phyloP scores from a whole-genome alignment of 2,329 filamentous ascomycete species.

The Aspergillus fumigatus region DNA sequence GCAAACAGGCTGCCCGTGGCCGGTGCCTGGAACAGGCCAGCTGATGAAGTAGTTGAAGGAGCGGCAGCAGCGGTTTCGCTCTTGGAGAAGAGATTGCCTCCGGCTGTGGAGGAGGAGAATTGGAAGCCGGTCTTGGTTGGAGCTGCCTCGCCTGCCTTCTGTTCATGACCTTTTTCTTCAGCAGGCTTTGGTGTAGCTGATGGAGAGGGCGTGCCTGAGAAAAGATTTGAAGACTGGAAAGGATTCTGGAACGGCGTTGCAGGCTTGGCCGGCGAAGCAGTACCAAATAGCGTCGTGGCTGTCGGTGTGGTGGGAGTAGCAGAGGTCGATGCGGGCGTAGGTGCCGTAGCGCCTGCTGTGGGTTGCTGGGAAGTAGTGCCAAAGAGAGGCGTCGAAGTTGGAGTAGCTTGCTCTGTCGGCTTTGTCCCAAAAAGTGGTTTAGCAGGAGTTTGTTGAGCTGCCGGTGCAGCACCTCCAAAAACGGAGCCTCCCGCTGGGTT shows the following conservation, averaged over 20 bases:
- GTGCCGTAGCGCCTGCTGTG: slow-evolving; percentile 10
- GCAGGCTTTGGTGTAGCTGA: slow-evolving; percentile 8
- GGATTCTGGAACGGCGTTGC: slow-evolving; percentile 16
- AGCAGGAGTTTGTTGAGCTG: slow-evolving; percentile 15
- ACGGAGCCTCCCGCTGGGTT: slow-evolving; percentile 11
- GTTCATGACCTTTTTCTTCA: slow-evolving; percentile 11
- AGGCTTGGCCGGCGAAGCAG: slow-evolving; percentile 12
- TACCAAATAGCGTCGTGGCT: slow-evolving; percentile 17
- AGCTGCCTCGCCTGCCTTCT: slow-evolving; percentile 9
- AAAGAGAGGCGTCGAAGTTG: slow-evolving; percentile 26
- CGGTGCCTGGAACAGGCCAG: slow-evolving; percentile 15
- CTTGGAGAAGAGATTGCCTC: slow-evolving; percentile 18
- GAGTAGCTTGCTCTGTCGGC: slow-evolving; percentile 13
- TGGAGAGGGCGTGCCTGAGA: slow-evolving; percentile 9
- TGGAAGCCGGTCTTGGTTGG: slow-evolving; percentile 12
- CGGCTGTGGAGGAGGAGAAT: slow-evolving; percentile 8
- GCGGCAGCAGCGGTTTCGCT: slow-evolving; percentile 7
- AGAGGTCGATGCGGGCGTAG: slow-evolving; percentile 9
- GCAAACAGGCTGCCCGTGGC: slow-evolving; percentile 20
- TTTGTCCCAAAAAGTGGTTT: slow-evolving; percentile 21
- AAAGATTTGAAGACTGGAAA: slow-evolving; percentile 20
- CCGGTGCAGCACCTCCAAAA: slow-evolving; percentile 17
- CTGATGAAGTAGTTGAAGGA: slow-evolving; percentile 8
- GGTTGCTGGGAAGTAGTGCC: slow-evolving; percentile 17
- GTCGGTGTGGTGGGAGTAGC: slow-evolving; percentile 9